Percentiles rank a stretch among this genome's conserved stretches.
Evolutionary conservation across 768 basidiomycete species (phyloP).

Genomic region (Hygrophorus russula): DNA sequence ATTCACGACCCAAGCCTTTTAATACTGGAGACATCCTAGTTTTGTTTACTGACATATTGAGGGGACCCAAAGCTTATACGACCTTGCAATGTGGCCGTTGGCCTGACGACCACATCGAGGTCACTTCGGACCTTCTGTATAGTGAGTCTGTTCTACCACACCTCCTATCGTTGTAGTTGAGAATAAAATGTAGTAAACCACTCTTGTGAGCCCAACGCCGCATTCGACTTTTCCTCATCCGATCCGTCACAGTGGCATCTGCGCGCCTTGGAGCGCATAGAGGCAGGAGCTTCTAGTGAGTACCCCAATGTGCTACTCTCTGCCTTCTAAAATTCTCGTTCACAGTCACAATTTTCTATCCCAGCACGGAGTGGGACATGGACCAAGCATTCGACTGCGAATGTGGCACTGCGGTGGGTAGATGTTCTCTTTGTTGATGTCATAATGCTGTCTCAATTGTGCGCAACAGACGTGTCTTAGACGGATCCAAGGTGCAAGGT

Average conservation of each 20-base stretch:
- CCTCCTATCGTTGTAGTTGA: not conserved
- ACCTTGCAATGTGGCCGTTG: constrained; percentile 41
- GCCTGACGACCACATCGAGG: constrained; percentile 36
- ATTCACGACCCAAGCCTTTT: no score
- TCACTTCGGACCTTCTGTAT: constrained; percentile 52
- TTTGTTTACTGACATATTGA: constrained; percentile 19
- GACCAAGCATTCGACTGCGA: constrained; percentile 46
- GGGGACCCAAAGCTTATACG: constrained; percentile 31
- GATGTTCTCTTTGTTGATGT: not conserved
- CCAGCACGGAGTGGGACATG: constrained; percentile 63
- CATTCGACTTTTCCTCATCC: constrained; percentile 36
- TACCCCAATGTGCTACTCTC: constrained; percentile 10
- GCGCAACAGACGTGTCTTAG: constrained; percentile 32
- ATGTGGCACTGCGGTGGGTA: constrained; percentile 32
- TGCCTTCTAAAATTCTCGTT: constrained; percentile 15
- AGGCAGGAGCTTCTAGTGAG: constrained; percentile 25
- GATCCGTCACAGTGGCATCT: constrained; percentile 37
- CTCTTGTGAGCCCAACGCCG: constrained; percentile 50
- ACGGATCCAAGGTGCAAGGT: constrained; percentile 32
- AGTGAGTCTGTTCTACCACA: constrained; percentile 30
- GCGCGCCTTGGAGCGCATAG: constrained; percentile 29
- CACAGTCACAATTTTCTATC: constrained; percentile 34
- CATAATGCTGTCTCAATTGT: not conserved
- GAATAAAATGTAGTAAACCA: constrained; percentile 35
- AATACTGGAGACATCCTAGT: constrained; percentile 25